Evolutionary conservation across 306 rosid genomes (phyloP).

Genomic region (Malus sylvestris): DNA sequence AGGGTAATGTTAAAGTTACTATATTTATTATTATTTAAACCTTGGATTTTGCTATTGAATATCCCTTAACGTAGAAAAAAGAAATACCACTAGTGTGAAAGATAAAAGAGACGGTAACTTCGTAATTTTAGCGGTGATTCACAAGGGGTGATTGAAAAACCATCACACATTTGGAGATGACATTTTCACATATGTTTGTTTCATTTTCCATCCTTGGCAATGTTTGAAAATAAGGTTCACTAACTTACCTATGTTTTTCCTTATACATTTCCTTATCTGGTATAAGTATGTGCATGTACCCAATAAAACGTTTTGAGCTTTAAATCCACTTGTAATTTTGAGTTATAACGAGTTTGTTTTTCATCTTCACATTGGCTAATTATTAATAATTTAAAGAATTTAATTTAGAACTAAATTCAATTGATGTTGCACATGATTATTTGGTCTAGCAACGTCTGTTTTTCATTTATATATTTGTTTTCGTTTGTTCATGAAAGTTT

Average conservation of each 20-base stretch:
- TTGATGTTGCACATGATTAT: not conserved
- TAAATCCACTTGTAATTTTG: slow-evolving; percentile 10
- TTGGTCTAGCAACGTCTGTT: no score
- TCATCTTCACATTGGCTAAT: not conserved
- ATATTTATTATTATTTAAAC: no score
- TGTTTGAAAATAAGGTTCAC: not conserved
- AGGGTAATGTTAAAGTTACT: no score
- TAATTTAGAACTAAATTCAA: not conserved
- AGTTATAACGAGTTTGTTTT: slow-evolving; percentile 9
- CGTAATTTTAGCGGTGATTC: no score
- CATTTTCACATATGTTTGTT: no score
- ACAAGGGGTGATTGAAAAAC: no score
- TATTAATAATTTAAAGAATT: not conserved
- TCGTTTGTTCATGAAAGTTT: not conserved
- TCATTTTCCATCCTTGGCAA: not conserved
- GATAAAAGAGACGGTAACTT: not conserved
- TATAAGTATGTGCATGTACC: slow-evolving; percentile 18
- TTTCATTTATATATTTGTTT: not conserved
- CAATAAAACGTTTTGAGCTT: not conserved
- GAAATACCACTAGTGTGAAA: no score
- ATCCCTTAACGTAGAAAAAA: no score
- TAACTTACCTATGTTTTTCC: not conserved
- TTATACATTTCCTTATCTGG: not conserved
- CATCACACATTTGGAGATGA: no score
- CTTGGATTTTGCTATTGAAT: no score